Evolutionary conservation across 192 early-diverging fungal genomes (phyloP).

Genomic region (Coemansia sp.): DNA sequence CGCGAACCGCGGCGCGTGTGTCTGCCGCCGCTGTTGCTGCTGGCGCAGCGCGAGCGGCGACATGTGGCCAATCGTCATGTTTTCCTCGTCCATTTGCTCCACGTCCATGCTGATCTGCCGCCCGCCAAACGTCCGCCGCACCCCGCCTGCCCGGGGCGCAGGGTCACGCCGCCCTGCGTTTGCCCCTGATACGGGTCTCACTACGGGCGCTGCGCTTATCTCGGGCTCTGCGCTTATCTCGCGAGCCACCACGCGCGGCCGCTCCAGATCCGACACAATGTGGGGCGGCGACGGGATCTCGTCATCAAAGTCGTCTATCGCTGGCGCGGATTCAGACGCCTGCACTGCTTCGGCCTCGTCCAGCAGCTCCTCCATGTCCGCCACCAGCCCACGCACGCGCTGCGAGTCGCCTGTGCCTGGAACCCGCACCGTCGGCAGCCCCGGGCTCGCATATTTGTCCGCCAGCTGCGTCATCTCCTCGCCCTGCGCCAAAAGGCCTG

Average conservation of each 20-base stretch:
- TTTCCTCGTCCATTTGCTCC: constrained; percentile 31
- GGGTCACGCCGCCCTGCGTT: too few species aligned
- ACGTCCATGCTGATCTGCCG: constrained; percentile 22
- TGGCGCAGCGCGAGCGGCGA: constrained; percentile 39
- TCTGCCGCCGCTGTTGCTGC: constrained; percentile 1
- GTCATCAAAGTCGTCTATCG: constrained; percentile 20
- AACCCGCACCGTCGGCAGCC: background rate
- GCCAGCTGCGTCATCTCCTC: constrained; percentile 32
- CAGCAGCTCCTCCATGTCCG: constrained; percentile 50
- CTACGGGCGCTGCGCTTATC: background rate
- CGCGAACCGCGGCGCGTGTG: constrained; percentile 12
- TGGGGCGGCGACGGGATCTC: constrained; percentile 44
- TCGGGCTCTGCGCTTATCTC: background rate
- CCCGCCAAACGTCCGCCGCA: constrained; percentile 32
- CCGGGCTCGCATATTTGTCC: constrained; percentile 40
- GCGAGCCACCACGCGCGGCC: constrained; percentile 18
- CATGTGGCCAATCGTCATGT: constrained; percentile 51
- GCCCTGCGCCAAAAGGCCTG: background rate
- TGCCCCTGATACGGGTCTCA: too few species aligned
- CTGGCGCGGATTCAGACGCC: background rate
- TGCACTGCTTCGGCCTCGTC: constrained; percentile 47
- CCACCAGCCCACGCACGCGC: constrained; percentile 25
- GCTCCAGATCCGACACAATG: constrained; percentile 21
- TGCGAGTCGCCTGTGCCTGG: background rate
- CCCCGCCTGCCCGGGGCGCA: too few species aligned